Evolutionary conservation across 257 asterid species (phyloP), one percentile per base, ranked within the genome.

Genomic region (Cinchona pubescens): DNA sequence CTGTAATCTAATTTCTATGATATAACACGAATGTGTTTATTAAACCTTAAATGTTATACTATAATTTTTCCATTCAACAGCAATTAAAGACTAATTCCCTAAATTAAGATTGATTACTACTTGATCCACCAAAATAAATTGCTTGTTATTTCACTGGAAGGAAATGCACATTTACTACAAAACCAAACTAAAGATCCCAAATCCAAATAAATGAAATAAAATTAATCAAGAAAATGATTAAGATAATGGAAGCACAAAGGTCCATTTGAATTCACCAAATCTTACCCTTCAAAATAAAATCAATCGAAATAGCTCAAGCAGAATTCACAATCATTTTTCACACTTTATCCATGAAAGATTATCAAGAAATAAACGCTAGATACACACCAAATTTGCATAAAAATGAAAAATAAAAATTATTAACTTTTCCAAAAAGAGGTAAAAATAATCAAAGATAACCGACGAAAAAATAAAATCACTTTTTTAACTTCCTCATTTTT

Each of bases 401-500:
- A 10, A 43, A 74, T 10, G 32, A 30, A 25, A 30, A 43, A 61
- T 38, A 7, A 3, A 18, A 40, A 29, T 7, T 2, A 71, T 37
- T 23, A 3, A 56, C 27, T n/a, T 68, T 16, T 15, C 4, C 58
- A 15, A 11, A n/a, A 58, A 56, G 34, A 13, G 40, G 29, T n/a
- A 56, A 37, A 13, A 40, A 55, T 63, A 59, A 0, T 14, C 13
- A 21, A 56, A 18, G 3, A 43, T 16, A 21, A 19, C n/a, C n/a
- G n/a, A n/a, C n/a, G n/a, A n/a, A 46, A 76, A 15, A 10, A 5
- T 3, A 58, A 56, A 71, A 91, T 86, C 71, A 88, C 96, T 77
- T 76, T 80, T 80, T 87, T 81, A 87, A 69, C 74, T 78, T 86
- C 67, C 87, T 87, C 61, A 86, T 73, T 74, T 87, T 83, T 34